Conservation (phyloP, 2,329 filamentous ascomycete genomes). For the Xylariaceae sp. region DNA sequence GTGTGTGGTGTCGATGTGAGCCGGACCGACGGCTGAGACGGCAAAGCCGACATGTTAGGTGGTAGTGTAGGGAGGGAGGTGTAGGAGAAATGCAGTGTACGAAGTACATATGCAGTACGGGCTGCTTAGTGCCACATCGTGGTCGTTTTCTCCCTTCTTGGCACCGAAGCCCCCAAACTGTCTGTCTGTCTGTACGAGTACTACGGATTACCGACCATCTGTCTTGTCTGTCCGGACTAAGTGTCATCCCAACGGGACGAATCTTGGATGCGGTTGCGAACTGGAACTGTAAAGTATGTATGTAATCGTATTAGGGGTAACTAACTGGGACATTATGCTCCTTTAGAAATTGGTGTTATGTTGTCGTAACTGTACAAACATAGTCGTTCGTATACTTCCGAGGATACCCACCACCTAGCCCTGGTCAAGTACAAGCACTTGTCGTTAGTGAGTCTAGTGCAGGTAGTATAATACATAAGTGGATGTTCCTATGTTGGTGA, state of each 20-base stretch:
- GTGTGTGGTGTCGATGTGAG: slow-evolving; percentile 2
- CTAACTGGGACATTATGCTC: not conserved
- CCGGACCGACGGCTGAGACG: slow-evolving; percentile 19
- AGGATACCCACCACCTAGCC: no score
- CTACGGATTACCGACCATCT: no score
- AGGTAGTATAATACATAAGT: no score
- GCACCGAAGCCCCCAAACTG: not conserved
- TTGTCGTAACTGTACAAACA: no score
- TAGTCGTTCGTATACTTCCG: no score
- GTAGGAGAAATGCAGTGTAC: not conserved
- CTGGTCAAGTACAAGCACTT: no score
- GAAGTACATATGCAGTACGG: not conserved
- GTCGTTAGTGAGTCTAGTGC: no score
- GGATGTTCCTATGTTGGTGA: no score
- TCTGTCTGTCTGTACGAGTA: slow-evolving; percentile 3
- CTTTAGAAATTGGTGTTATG: not conserved
- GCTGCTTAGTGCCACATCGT: not conserved
- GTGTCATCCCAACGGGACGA: no score
- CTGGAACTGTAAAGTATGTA: no score
- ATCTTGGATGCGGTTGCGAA: no score
- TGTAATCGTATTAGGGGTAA: not conserved
- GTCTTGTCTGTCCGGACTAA: no score
- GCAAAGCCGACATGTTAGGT: slow-evolving; percentile 19
- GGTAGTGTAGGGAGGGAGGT: not conserved
- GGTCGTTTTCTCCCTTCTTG: not conserved